Evolutionary conservation across 352 stramenopile species (phyloP).

Genomic region (Pythium graminicola): DNA sequence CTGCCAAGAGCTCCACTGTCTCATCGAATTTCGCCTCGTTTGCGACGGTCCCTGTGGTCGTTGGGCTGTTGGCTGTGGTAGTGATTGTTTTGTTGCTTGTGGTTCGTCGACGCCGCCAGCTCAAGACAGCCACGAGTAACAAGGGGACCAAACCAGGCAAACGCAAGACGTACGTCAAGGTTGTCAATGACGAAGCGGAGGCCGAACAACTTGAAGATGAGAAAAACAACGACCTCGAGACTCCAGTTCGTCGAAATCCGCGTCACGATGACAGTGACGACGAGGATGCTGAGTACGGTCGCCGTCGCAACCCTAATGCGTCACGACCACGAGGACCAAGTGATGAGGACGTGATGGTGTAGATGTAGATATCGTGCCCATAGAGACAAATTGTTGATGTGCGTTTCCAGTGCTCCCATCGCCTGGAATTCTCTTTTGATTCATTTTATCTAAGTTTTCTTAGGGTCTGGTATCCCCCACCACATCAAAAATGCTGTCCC

Average conservation of each 20-base stretch:
- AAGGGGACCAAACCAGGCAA: slow-evolving; percentile 8
- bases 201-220: slow-evolving; percentile 2
- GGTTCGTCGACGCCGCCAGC: slow-evolving; percentile 8
- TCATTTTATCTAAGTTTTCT: background rate
- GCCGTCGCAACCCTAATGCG: slow-evolving; percentile 7
- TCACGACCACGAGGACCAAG: background rate
- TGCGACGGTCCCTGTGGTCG: slow-evolving; percentile 12
- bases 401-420: background rate
- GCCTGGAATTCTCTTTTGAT: background rate
- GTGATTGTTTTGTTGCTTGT: slow-evolving; percentile 3
- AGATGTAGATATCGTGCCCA: background rate
- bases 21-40: slow-evolving; percentile 11
- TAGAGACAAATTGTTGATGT: background rate
- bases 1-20: slow-evolving; percentile 1
- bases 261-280: background rate
- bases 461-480: slow-evolving; percentile 15
- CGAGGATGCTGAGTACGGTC: slow-evolving; percentile 22
- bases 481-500: slow-evolving; percentile 56
- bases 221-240: no score
- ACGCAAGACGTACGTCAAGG: slow-evolving; percentile 23
- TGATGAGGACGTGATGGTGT: slow-evolving; percentile 21
- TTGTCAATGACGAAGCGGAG: slow-evolving; percentile 19
- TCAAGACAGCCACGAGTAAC: background rate
- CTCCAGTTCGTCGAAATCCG: no score
- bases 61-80: slow-evolving; percentile 2